These are phyloP conservation scores for Quercus parvula DNA, from an alignment of 306 rosid species.

Conservation along the genomic window DNA sequence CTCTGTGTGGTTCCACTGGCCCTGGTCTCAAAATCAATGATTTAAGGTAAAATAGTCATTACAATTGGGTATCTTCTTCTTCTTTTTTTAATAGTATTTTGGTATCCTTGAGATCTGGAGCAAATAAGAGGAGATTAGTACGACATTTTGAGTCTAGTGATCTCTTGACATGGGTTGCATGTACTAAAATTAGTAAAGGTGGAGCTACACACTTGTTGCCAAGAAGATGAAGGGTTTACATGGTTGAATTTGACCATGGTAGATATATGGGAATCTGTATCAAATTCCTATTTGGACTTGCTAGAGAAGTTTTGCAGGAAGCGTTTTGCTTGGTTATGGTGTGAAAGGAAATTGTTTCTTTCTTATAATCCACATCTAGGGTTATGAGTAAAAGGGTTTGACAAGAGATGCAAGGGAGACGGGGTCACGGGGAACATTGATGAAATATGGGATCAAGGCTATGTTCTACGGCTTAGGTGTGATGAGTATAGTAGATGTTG, in stretches of 20 bases:
- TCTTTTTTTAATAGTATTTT: background rate
- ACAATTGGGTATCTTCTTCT: background rate
- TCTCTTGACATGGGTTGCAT: background rate
- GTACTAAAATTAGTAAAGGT: background rate
- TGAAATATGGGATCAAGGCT: background rate
- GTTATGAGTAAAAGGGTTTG: background rate
- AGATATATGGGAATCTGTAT: background rate
- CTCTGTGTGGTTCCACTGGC: background rate
- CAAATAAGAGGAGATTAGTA: background rate
- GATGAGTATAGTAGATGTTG: background rate
- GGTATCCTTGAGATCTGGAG: background rate
- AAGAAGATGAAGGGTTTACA: background rate
- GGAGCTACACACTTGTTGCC: background rate
- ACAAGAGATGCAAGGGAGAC: background rate
- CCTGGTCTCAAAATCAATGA: background rate
- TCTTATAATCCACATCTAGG: background rate
- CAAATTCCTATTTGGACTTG: background rate
- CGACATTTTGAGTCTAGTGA: background rate
- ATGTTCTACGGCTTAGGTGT: background rate
- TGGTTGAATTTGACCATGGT: background rate
- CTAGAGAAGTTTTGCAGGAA: background rate
- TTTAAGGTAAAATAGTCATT: background rate
- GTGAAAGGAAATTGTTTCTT: background rate
- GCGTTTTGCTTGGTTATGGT: background rate
- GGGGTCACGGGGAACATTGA: background rate